phyloP scores from a whole-genome alignment of 345 rosid genomes.

The Melaleuca quinquenervia region DNA sequence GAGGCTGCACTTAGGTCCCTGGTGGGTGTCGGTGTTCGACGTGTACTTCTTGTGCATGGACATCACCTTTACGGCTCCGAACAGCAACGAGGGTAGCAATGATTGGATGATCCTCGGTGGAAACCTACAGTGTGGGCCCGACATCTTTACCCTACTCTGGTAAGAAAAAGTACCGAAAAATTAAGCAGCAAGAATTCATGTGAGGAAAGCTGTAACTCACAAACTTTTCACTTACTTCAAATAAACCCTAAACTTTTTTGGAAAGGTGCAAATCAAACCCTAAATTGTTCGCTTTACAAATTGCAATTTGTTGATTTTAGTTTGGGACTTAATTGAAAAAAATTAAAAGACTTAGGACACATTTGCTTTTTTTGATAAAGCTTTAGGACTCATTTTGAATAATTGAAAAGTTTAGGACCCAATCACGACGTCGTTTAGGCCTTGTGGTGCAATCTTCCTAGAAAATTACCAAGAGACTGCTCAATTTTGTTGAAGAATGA shows the following conservation, averaged over 20 bases:
- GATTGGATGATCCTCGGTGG: not conserved
- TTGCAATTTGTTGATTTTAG: no score
- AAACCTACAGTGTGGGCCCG: not conserved
- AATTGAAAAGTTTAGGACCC: not conserved
- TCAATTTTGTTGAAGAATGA: not conserved
- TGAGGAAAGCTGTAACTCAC: no score
- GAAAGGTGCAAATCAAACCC: no score
- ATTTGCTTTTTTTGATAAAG: no score
- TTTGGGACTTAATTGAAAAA: no score
- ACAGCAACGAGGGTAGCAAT: fast-evolving
- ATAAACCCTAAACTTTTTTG: no score
- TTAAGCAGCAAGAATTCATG: no score
- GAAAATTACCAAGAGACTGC: not conserved
- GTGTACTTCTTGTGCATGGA: not conserved
- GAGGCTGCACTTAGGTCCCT: not conserved
- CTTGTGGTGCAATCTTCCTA: not conserved
- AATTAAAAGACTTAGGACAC: no score
- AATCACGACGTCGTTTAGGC: not conserved
- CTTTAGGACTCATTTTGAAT: no score
- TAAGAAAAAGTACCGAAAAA: not conserved
- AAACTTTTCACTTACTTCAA: no score
- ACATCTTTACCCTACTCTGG: not conserved
- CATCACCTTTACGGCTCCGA: not conserved
- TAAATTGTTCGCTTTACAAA: no score
- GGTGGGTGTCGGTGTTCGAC: not conserved